These are phyloP conservation scores for Geum urbanum DNA, from an alignment of 306 rosid genomes.

Conservation along the genomic window DNA sequence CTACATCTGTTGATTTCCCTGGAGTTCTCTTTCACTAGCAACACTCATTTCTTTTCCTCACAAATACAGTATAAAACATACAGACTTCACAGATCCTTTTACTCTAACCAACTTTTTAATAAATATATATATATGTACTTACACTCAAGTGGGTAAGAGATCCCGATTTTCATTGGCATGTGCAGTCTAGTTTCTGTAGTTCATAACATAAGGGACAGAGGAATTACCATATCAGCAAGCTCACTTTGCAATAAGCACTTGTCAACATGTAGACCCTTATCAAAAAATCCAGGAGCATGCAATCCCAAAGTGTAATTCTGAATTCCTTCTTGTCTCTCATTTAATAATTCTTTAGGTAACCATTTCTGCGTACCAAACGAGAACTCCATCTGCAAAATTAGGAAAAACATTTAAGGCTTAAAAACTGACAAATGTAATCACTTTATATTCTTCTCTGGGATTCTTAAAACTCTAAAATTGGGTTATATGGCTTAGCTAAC, in stretches of 20 bases:
- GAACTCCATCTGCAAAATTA: constrained; percentile 79
- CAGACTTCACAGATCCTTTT: background rate
- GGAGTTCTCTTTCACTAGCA: background rate
- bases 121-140: too few species aligned
- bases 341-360: constrained; percentile 57
- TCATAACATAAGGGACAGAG: background rate
- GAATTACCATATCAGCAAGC: constrained; percentile 73
- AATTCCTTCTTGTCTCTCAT: constrained; percentile 40
- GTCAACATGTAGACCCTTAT: constrained; percentile 67
- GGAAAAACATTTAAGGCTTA: constrained; percentile 14
- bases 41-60: background rate
- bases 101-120: too few species aligned
- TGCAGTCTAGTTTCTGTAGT: background rate
- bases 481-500: background rate
- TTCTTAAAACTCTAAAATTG: background rate
- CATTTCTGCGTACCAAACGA: constrained; percentile 79
- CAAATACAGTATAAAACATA: background rate
- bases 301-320: constrained; percentile 60
- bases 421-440: background rate
- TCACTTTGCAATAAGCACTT: constrained; percentile 73
- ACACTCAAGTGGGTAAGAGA: background rate
- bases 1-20: background rate
- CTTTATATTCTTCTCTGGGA: background rate
- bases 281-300: constrained; percentile 61
- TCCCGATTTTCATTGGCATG: background rate